Percentiles rank a stretch among this genome's conserved stretches.
Conservation (phyloP, 2,329 filamentous ascomycete species). For the Trichoderma polysporum region DNA sequence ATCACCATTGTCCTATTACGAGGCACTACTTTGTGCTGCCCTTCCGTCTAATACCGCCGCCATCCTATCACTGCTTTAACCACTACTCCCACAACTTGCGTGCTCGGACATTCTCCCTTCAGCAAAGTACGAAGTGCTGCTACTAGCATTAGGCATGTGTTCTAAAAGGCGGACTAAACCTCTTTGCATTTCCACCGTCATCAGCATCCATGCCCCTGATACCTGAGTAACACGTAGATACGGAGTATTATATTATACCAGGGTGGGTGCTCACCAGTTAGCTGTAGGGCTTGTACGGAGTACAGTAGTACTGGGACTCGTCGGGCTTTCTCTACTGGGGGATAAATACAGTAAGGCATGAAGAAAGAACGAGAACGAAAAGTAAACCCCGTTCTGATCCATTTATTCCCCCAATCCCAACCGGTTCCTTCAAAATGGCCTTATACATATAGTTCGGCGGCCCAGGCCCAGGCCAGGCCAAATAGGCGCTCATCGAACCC, state of each 20-base stretch:
- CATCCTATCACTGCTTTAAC: neutral
- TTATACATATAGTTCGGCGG: neutral
- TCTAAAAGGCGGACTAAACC: neutral
- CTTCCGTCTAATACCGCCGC: neutral
- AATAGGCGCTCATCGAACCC: neutral
- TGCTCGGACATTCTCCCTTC: neutral
- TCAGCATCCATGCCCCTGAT: neutral
- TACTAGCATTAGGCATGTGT: too few relatives aligned
- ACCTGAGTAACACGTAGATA: neutral
- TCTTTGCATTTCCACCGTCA: neutral
- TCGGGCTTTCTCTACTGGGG: too few relatives aligned
- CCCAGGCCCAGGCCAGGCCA: neutral
- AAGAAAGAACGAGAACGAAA: too few relatives aligned
- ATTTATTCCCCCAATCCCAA: neutral
- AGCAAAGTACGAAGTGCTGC: neutral
- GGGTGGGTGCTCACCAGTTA: too few relatives aligned
- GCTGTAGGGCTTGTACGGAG: too few relatives aligned
- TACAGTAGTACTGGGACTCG: too few relatives aligned
- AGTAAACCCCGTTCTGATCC: neutral
- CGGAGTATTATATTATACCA: neutral
- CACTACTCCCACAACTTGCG: neutral
- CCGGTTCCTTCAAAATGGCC: too few relatives aligned
- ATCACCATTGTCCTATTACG: too few relatives aligned
- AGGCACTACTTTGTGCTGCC: too few relatives aligned
- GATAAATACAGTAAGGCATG: too few relatives aligned